Percentiles rank a stretch among this genome's conserved stretches.
Evolutionary conservation across 495 filamentous ascomycete genomes (phyloP).

Genomic region (Sporormia fimetaria): DNA sequence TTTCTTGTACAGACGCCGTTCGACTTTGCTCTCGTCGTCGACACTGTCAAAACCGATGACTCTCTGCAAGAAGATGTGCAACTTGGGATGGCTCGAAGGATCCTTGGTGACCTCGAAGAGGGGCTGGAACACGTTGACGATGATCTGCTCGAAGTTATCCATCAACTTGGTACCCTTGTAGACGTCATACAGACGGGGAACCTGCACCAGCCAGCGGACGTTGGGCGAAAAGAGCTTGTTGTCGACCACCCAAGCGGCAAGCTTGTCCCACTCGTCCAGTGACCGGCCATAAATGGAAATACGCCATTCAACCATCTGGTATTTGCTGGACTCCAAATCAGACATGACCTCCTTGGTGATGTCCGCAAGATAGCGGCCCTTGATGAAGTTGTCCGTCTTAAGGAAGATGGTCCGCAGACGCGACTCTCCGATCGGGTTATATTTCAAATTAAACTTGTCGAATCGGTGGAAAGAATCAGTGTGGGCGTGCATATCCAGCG

Average conservation of each 20-base stretch:
- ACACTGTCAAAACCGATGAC: constrained; percentile 97
- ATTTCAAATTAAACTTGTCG: constrained; percentile 99
- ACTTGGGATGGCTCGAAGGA: constrained; percentile 75
- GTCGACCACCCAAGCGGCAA: constrained; percentile 97
- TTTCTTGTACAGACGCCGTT: constrained; percentile 82
- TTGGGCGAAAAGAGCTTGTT: constrained; percentile 97
- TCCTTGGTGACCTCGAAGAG: constrained; percentile 90
- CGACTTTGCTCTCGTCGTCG: constrained; percentile 94
- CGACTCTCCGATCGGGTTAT: constrained; percentile 95
- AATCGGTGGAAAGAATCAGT: constrained; percentile 98
- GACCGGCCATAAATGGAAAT: constrained; percentile 92
- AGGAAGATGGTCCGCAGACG: constrained; percentile 90
- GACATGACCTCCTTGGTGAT: constrained; percentile 96
- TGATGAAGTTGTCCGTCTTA: constrained; percentile 96
- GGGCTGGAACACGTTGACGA: constrained; percentile 85
- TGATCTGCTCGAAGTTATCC: constrained; percentile 78
- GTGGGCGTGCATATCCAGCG: constrained; percentile 98
- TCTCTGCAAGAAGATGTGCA: constrained; percentile 88
- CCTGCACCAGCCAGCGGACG: constrained; percentile 92
- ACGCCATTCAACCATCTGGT: constrained; percentile 98
- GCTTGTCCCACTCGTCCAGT: constrained; percentile 92
- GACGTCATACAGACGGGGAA: constrained; percentile 88
- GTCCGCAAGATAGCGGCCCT: constrained; percentile 89
- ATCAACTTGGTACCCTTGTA: constrained; percentile 83
- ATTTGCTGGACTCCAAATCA: constrained; percentile 97